Percentiles rank a stretch among this genome's conserved stretches.
Evolutionary conservation across 2,329 filamentous ascomycete species (phyloP).

Genomic region (Colletotrichum orbiculare): DNA sequence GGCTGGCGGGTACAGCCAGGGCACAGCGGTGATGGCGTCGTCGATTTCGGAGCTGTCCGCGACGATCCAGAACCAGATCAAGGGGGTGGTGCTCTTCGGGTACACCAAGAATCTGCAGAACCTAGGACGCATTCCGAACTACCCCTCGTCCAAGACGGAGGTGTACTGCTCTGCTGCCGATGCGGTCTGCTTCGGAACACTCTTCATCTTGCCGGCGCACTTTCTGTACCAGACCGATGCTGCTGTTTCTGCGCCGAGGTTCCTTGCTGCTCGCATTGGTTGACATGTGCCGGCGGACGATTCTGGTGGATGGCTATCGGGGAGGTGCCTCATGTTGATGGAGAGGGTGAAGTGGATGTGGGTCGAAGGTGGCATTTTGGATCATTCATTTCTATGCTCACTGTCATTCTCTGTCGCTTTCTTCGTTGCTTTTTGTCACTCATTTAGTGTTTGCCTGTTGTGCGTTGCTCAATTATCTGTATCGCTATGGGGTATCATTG

Average conservation of each 20-base stretch:
- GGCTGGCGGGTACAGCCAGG: slow-evolving; percentile 55
- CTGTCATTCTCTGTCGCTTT: background rate
- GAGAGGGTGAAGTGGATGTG: background rate
- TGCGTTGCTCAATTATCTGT: background rate
- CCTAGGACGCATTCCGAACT: slow-evolving; percentile 51
- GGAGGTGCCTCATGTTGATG: background rate
- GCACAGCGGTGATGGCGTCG: slow-evolving; percentile 55
- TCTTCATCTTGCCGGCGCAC: slow-evolving; percentile 50
- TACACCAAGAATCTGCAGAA: slow-evolving; percentile 58
- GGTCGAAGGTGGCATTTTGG: background rate
- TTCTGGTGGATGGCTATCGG: background rate
- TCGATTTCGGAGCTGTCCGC: slow-evolving; percentile 48
- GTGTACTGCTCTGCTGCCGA: slow-evolving; percentile 53
- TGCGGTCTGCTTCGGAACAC: slow-evolving; percentile 49
- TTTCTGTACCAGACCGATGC: slow-evolving; percentile 43
- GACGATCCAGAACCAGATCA: slow-evolving; percentile 47
- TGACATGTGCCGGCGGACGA: background rate
- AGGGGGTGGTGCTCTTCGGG: slow-evolving; percentile 51
- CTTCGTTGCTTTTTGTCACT: slow-evolving; percentile 12
- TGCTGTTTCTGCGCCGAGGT: slow-evolving; percentile 39
- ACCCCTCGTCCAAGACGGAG: slow-evolving; percentile 46
- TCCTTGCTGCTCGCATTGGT: slow-evolving; percentile 40
- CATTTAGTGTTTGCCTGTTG: background rate
- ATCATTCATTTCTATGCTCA: background rate
- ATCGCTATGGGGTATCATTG: slow-evolving; percentile 27